phyloP scores from a whole-genome alignment of 164 flowering plant genomes.

The Berberis thunbergii region DNA sequence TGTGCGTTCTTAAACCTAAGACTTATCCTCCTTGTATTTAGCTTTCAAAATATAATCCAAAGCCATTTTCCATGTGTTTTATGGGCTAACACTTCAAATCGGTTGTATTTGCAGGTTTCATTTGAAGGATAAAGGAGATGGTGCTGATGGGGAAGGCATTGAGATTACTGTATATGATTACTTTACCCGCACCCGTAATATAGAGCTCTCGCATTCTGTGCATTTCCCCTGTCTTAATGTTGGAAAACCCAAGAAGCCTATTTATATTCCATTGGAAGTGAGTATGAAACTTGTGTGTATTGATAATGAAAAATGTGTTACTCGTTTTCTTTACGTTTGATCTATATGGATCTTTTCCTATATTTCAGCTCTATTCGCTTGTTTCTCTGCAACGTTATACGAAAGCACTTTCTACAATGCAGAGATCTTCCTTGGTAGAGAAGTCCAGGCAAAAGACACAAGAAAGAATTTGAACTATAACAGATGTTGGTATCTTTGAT shows the following conservation, averaged over 20 bases:
- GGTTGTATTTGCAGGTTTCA: constrained; percentile 34
- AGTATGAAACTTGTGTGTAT: constrained; percentile 3
- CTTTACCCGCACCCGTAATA: constrained; percentile 35
- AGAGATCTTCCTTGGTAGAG: constrained; percentile 57
- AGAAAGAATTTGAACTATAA: constrained; percentile 40
- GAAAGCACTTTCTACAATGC: constrained; percentile 50
- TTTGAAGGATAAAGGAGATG: constrained; percentile 36
- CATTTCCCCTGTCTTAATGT: constrained; percentile 74
- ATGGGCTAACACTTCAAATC: neutral
- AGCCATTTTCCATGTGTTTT: neutral
- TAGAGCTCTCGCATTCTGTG: constrained; percentile 40
- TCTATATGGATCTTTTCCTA: neutral
- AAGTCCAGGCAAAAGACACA: constrained; percentile 71
- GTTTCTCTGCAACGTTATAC: constrained; percentile 67
- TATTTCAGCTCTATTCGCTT: constrained; percentile 48
- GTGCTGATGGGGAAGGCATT: constrained; percentile 25
- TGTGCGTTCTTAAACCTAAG: neutral
- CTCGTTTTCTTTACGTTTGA: neutral
- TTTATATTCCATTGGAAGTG: constrained; percentile 58
- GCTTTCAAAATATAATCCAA: neutral
- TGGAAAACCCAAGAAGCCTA: constrained; percentile 64
- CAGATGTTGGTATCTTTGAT: constrained; percentile 32
- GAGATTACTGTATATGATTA: constrained; percentile 67
- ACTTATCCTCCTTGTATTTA: neutral
- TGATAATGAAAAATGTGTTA: neutral